phyloP scores from a whole-genome alignment of 164 flowering plant species.

The Cinnamomum chago region DNA sequence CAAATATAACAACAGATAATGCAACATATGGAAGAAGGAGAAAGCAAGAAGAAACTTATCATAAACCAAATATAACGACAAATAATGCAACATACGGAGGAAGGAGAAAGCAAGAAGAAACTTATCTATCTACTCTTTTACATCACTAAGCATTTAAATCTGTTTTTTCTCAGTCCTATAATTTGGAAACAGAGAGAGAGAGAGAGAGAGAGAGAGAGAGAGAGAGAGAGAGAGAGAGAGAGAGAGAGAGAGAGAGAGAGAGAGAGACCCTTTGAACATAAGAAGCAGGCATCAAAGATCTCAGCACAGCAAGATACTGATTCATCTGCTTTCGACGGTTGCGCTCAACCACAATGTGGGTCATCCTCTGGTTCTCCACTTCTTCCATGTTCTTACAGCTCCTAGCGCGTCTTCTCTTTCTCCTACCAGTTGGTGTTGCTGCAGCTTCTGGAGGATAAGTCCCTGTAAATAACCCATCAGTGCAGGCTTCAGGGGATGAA shows the following conservation, averaged over 20 bases:
- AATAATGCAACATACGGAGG: too few relatives aligned
- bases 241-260: slow-evolving; percentile 9
- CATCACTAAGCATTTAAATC: too few relatives aligned
- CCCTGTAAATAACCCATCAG: background rate
- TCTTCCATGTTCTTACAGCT: slow-evolving; percentile 48
- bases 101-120: too few relatives aligned
- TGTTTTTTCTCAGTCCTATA: too few relatives aligned
- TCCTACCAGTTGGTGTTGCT: slow-evolving; percentile 7
- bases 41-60: too few relatives aligned
- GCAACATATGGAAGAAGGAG: too few relatives aligned
- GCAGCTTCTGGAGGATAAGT: slow-evolving; percentile 4
- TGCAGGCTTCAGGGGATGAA: slow-evolving; percentile 19
- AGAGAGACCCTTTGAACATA: slow-evolving; percentile 49
- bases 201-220: slow-evolving; percentile 3
- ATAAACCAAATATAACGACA: background rate
- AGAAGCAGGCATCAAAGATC: slow-evolving; percentile 54
- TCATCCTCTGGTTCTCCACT: slow-evolving; percentile 57
- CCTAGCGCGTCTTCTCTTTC: slow-evolving; percentile 38
- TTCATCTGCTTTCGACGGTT: slow-evolving; percentile 62
- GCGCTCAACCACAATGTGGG: slow-evolving; percentile 61
- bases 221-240: background rate
- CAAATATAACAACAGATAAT: background rate
- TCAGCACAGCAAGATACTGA: slow-evolving; percentile 46
- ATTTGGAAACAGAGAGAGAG: background rate
- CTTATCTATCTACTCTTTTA: too few relatives aligned